Conservation (phyloP, 768 basidiomycete genomes). For the Clitopilus hobsonii region DNA sequence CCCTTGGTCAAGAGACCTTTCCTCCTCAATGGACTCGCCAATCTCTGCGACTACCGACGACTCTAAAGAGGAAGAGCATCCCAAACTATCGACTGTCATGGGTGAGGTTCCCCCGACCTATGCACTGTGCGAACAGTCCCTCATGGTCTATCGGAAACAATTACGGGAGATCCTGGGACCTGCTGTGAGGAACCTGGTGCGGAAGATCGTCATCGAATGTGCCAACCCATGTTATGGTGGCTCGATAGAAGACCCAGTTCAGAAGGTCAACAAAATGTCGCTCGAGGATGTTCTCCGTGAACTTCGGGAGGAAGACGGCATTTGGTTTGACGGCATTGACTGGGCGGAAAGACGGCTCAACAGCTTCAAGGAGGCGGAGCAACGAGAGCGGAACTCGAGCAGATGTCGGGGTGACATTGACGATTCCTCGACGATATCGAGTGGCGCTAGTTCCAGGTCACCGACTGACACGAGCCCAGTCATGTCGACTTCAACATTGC, state of each 20-base stretch:
- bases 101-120: constrained; percentile 58
- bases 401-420: constrained; percentile 20
- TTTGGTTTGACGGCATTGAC: constrained; percentile 74
- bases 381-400: constrained; percentile 19
- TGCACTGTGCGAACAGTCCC: constrained; percentile 60
- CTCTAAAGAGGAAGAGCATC: constrained; percentile 38
- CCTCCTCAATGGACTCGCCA: constrained; percentile 8
- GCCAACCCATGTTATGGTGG: constrained; percentile 28
- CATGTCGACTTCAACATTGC: constrained; percentile 65
- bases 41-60: constrained; percentile 10
- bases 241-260: constrained; percentile 47
- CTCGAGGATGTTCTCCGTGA: constrained; percentile 56
- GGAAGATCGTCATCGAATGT: constrained; percentile 62
- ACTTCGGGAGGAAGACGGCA: constrained; percentile 54
- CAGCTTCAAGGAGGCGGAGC: constrained; percentile 21
- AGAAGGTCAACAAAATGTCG: constrained; percentile 49
- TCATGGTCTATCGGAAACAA: constrained; percentile 51
- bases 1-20: constrained; percentile 48
- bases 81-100: constrained; percentile 38
- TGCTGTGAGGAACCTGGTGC: constrained; percentile 65
- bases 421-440: constrained; percentile 35
- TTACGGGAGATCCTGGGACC: constrained; percentile 58
- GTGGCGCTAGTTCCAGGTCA: constrained; percentile 39
- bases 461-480: constrained; percentile 65
- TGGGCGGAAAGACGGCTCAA: constrained; percentile 53